phyloP scores from a whole-genome alignment of 768 basidiomycete genomes.

The Leccinum subgranulosum region DNA sequence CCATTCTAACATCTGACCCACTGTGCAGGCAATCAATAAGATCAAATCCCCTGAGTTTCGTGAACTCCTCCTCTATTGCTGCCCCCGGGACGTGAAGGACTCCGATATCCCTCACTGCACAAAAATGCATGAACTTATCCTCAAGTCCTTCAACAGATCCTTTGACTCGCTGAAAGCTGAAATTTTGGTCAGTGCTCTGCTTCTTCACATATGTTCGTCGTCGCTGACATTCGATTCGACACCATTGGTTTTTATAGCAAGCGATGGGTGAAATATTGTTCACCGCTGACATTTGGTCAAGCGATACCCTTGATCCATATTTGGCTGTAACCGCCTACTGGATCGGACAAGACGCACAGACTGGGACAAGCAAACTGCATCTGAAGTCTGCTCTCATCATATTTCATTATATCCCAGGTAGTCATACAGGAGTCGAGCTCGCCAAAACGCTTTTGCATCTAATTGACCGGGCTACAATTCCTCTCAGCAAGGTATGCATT shows the following conservation, averaged over 20 bases:
- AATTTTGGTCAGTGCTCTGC: not conserved
- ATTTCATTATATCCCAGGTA: constrained; percentile 4
- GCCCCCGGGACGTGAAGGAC: not conserved
- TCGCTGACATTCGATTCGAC: too few relatives aligned
- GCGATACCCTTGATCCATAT: constrained; percentile 20
- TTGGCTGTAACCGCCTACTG: constrained; percentile 37
- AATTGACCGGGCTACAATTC: constrained; percentile 1
- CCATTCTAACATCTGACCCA: too few relatives aligned
- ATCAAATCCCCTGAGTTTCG: not conserved
- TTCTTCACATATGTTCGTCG: too few relatives aligned
- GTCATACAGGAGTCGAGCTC: not conserved
- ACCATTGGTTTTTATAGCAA: not conserved
- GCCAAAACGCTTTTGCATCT: not conserved
- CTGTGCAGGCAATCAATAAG: not conserved
- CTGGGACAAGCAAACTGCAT: not conserved
- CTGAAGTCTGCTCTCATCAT: constrained; percentile 10
- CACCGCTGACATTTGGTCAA: constrained; percentile 37
- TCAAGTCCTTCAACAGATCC: not conserved
- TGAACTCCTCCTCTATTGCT: not conserved
- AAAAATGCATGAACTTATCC: not conserved
- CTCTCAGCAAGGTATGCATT: constrained; percentile 1
- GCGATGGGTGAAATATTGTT: constrained; percentile 14
- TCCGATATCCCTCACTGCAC: constrained; percentile 8
- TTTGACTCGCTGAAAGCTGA: not conserved
- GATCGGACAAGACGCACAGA: not conserved